phyloP scores from a whole-genome alignment of 2,329 filamentous ascomycete genomes.

The Epichloe hybrida region DNA sequence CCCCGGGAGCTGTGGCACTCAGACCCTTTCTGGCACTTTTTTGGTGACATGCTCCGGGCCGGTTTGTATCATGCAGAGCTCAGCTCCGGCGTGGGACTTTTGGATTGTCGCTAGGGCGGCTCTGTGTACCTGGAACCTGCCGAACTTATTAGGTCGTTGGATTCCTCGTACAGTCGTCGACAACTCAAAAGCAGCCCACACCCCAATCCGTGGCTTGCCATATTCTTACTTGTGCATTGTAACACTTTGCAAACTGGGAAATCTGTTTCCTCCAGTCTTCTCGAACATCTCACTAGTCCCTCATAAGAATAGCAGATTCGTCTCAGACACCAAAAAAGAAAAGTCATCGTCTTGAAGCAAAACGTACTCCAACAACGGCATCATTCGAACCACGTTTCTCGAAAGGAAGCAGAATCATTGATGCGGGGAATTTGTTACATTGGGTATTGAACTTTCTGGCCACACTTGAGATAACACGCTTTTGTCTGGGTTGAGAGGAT shows the following conservation, averaged over 20 bases:
- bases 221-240: not conserved
- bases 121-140: slow-evolving; percentile 5
- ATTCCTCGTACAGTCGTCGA: slow-evolving; percentile 2
- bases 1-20: slow-evolving; percentile 2
- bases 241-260: not conserved
- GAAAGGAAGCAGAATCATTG: not conserved
- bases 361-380: not conserved
- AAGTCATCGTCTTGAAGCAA: not conserved
- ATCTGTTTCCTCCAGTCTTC: not conserved
- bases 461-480: not conserved
- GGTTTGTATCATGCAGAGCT: slow-evolving; percentile 7
- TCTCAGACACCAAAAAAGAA: not conserved
- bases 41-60: not conserved
- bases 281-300: not conserved
- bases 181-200: slow-evolving; percentile 13
- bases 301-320: not conserved
- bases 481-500: not conserved
- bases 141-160: slow-evolving; percentile 3
- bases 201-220: slow-evolving; percentile 3
- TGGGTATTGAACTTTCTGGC: not conserved
- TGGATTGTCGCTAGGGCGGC: slow-evolving; percentile 8
- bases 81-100: slow-evolving; percentile 10
- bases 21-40: slow-evolving; percentile 5
- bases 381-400: not conserved
- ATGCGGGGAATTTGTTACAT: not conserved